phyloP scores from a whole-genome alignment of 2,329 filamentous ascomycete species.

The Talaromyces sp. region DNA sequence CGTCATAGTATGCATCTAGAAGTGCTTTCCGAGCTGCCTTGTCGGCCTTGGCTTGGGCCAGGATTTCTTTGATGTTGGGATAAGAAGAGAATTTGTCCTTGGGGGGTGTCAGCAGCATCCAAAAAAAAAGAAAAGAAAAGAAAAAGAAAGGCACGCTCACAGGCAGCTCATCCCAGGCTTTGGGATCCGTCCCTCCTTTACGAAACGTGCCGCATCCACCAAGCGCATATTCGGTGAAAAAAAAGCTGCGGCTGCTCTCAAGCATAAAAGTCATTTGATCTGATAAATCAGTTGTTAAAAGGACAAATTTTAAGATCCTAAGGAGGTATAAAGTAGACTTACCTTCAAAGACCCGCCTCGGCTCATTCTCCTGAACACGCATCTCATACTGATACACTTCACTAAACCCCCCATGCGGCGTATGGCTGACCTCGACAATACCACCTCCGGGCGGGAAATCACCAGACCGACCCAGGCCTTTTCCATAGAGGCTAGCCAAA shows the following conservation, averaged over 20 bases:
- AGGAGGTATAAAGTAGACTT: constrained; percentile 1
- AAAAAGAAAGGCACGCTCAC: constrained; percentile 9
- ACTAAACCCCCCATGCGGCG: constrained; percentile 30
- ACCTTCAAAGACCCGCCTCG: constrained; percentile 38
- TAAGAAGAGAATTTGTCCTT: constrained; percentile 25
- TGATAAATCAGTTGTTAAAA: constrained; percentile 2
- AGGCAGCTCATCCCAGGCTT: constrained; percentile 22
- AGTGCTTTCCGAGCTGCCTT: constrained; percentile 16
- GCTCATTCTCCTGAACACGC: constrained; percentile 37
- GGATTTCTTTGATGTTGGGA: constrained; percentile 22
- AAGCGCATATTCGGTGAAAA: constrained; percentile 24
- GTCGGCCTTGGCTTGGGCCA: constrained; percentile 19
- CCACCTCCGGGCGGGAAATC: constrained; percentile 23
- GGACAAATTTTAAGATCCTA: not conserved
- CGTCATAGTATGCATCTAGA: constrained; percentile 19
- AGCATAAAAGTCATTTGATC: constrained; percentile 28
- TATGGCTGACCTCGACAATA: constrained; percentile 22
- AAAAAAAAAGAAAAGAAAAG: not conserved
- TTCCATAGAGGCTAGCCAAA: constrained; percentile 24
- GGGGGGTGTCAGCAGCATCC: not conserved
- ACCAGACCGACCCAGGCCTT: constrained; percentile 21
- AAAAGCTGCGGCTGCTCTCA: constrained; percentile 22
- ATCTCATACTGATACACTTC: constrained; percentile 43
- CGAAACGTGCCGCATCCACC: constrained; percentile 21
- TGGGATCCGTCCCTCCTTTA: constrained; percentile 21